These are phyloP conservation scores for Sanghuangporus weigelae DNA, from an alignment of 1,284 basidiomycete genomes.

Conservation along the genomic window DNA sequence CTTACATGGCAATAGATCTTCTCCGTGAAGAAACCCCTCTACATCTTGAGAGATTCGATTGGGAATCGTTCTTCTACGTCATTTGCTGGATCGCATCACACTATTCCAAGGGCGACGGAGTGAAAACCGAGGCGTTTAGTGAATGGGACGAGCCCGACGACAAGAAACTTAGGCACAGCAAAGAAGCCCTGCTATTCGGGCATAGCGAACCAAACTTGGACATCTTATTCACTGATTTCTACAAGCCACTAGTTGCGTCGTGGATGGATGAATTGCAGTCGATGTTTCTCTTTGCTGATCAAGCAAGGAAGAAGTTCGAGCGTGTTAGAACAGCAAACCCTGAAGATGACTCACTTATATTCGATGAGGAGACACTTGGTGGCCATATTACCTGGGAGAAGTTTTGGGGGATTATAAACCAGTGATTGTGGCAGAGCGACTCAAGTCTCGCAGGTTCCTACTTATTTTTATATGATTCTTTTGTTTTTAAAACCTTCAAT, in stretches of 20 bases:
- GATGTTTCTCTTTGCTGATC: not conserved
- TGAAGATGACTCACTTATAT: no score
- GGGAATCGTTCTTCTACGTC: slow-evolving; percentile 3
- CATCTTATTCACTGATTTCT: not conserved
- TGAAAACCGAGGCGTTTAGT: not conserved
- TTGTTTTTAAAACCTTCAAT: no score
- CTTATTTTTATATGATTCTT: no score
- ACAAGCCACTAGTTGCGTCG: not conserved
- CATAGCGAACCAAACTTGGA: not conserved
- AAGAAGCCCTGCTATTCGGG: not conserved
- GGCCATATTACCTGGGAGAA: not conserved
- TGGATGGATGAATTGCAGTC: not conserved
- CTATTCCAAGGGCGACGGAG: not conserved
- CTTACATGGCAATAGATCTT: not conserved
- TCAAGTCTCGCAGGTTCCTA: no score
- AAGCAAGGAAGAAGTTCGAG: not conserved
- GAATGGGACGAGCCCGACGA: not conserved
- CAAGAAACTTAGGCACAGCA: not conserved
- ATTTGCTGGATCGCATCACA: not conserved
- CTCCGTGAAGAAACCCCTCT: not conserved
- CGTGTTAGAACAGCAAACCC: not conserved
- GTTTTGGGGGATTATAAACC: no score
- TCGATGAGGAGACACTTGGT: not conserved
- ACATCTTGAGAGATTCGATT: not conserved
- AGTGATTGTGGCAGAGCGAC: not conserved